Evolutionary conservation across 371 early-diverging fungal genomes (phyloP).

Genomic region (Circinella minor): DNA sequence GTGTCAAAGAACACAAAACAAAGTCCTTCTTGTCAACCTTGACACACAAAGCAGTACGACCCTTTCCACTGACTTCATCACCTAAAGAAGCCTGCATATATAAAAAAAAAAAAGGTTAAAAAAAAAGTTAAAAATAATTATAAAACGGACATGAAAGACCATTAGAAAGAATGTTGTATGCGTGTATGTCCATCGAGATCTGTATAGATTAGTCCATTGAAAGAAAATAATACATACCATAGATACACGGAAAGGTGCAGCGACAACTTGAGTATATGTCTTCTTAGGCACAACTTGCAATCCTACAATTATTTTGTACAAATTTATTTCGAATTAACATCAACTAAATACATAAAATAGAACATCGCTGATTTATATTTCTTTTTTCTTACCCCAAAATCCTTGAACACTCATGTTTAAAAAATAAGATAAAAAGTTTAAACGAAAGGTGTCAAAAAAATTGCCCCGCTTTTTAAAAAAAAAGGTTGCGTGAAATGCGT

Average conservation of each 20-base stretch:
- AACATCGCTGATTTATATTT: too few relatives aligned
- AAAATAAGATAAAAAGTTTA: background rate
- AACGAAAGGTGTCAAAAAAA: background rate
- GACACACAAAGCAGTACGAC: slow-evolving; percentile 67
- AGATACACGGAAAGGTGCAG: slow-evolving; percentile 72
- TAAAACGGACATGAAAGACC: background rate
- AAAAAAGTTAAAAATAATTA: background rate
- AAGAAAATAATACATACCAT: slow-evolving; percentile 50
- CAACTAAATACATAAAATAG: too few relatives aligned
- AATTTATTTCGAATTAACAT: too few relatives aligned
- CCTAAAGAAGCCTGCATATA: slow-evolving; percentile 67
- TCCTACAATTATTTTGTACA: slow-evolving; percentile 23
- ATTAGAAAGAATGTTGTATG: too few relatives aligned
- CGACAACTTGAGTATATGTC: slow-evolving; percentile 71
- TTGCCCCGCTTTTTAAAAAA: background rate
- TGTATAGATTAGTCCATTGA: too few relatives aligned
- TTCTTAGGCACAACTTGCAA: slow-evolving; percentile 66
- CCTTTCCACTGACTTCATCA: slow-evolving; percentile 46
- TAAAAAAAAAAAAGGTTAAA: background rate
- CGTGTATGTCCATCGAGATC: too few relatives aligned
- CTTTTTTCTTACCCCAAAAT: slow-evolving; percentile 24
- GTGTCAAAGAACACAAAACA: slow-evolving; percentile 65
- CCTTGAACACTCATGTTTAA: slow-evolving; percentile 25
- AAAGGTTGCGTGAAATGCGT: too few relatives aligned
- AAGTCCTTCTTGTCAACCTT: slow-evolving; percentile 72